Base-by-base conservation (phyloP, 2,329 filamentous ascomycete genomes). In the Decorospora gaudefroyi region DNA sequence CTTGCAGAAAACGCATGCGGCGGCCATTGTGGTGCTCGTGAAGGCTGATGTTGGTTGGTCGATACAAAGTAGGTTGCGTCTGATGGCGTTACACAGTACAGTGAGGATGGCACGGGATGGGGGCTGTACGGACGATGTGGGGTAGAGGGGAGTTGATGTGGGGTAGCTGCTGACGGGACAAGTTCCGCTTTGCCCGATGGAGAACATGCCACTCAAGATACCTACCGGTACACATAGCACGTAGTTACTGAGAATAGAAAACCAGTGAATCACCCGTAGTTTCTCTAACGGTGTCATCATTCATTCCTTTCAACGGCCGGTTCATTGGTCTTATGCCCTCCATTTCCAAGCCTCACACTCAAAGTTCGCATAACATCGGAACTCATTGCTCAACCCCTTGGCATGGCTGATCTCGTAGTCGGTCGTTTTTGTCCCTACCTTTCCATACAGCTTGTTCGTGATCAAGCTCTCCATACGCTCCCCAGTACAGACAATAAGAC, bases 1-100 rank as follows among this genome's bases (percentile, higher is more conserved):
- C 73, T 90, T 95, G 81, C 93, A 99, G 78, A 99, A 99, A 68
- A 97, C 90, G 71, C 93, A 99, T 53, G 86, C 78, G 40, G 85
- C 80, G 51, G 85, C 79, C 76, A 82, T 81, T 63, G 49, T 63
- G 64, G 64, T 67, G 45, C 59, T 64, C 61, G 42, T 52, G 16
- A 15, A 38, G 29, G 27, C 12, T 33, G 17, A 32, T 33, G 46
- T 46, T 51, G 38, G 43, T 46, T 47, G 35, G 55, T 61, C 32
- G 49, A 51, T 52, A 26, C 19, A 56, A 58, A 57, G 56, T 56
- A 53, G 39, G 47, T 42, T 39, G 49, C 48, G 8, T n/a, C n/a
- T n/a, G n/a, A n/a, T n/a, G n/a, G n/a, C n/a, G n/a, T n/a, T n/a
- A n/a, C n/a, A n/a, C 19, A 18, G 29, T 32, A 26, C 19, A 22